A percentile compares a stretch with the other conserved stretches of the same genome.
phyloP scores from a whole-genome alignment of 768 basidiomycete genomes.

The Gyrodon lividus region DNA sequence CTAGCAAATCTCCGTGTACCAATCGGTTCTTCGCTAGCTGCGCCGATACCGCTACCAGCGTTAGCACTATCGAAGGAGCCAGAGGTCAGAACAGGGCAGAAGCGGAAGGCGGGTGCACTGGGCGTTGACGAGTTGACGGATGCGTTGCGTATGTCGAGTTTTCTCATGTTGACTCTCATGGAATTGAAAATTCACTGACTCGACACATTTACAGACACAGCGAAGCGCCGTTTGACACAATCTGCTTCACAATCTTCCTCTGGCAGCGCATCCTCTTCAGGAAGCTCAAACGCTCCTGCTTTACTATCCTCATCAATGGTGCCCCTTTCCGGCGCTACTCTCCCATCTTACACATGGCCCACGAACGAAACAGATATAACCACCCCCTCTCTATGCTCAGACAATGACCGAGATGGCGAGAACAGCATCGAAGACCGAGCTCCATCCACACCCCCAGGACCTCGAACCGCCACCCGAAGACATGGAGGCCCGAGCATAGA shows the following conservation, averaged over 20 bases:
- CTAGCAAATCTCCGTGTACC: constrained; percentile 27
- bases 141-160: constrained; percentile 34
- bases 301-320: constrained; percentile 20
- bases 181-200: constrained; percentile 1
- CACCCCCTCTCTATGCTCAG: constrained; percentile 75
- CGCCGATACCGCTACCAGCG: constrained; percentile 12
- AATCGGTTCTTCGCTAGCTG: constrained; percentile 22
- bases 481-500: background rate
- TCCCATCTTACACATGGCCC: constrained; percentile 26
- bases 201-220: constrained; percentile 17
- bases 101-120: constrained; percentile 32
- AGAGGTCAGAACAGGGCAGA: constrained; percentile 20
- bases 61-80: constrained; percentile 9
- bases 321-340: constrained; percentile 25
- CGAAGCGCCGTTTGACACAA: constrained; percentile 40
- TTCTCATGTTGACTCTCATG: background rate
- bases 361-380: constrained; percentile 40
- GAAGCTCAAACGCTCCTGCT: background rate
- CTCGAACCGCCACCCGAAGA: constrained; percentile 21
- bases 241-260: constrained; percentile 29
- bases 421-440: constrained; percentile 46
- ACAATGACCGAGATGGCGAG: constrained; percentile 56
- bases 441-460: constrained; percentile 50
- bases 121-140: constrained; percentile 25
- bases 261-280: constrained; percentile 14